phyloP scores from a whole-genome alignment of 2,329 filamentous ascomycete species.

The Graphilbum fragrans region DNA sequence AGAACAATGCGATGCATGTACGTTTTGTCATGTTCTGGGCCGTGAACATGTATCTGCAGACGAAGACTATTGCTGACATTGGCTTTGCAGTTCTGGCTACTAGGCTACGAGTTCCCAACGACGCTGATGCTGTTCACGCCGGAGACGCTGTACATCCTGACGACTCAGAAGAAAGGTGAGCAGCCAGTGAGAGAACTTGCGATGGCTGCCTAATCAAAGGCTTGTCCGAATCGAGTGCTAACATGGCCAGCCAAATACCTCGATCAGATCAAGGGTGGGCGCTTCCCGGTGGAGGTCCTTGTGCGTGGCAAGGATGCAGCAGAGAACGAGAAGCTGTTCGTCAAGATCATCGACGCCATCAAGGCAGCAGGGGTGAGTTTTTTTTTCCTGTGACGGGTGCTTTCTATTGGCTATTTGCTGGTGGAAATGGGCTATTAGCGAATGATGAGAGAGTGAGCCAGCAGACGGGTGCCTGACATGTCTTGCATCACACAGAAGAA shows the following conservation, averaged over 20 bases:
- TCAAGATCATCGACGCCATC: constrained; percentile 73
- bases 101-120: constrained; percentile 96
- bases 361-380: constrained; percentile 70
- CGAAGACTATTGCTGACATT: not conserved
- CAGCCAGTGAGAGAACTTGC: not conserved
- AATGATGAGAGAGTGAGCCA: no score
- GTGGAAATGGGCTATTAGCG: no score
- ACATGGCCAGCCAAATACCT: constrained; percentile 66
- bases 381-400: not conserved
- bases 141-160: constrained; percentile 83
- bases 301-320: constrained; percentile 85
- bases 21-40: constrained; percentile 4
- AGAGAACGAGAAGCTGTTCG: constrained; percentile 82
- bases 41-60: no score
- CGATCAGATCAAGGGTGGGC: constrained; percentile 81
- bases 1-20: constrained; percentile 95
- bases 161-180: constrained; percentile 90
- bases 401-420: no score
- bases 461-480: no score
- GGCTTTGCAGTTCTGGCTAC: constrained; percentile 72
- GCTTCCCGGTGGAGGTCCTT: constrained; percentile 83
- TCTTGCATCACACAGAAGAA: constrained; percentile 53
- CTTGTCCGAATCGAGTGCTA: not conserved
- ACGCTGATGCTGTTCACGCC: constrained; percentile 87
- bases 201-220: no score